These are phyloP conservation scores for Moricandia moricandioides DNA, from an alignment of 345 rosid genomes.

Conservation along the genomic window DNA sequence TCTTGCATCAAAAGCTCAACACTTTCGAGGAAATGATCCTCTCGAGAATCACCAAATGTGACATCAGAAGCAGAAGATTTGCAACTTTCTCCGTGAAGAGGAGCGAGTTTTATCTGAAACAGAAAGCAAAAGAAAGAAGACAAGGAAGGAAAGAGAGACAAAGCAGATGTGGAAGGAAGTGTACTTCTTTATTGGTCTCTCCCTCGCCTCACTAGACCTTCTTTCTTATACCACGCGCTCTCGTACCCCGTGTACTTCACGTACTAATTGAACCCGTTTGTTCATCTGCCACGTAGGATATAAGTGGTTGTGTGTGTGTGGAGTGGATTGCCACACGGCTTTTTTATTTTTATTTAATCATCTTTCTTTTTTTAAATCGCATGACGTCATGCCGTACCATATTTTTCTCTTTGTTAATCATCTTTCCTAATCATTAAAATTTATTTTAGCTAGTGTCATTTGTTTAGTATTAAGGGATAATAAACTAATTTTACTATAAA, in stretches of 20 bases:
- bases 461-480: not conserved
- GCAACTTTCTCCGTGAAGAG: not conserved
- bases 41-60: constrained; percentile 25
- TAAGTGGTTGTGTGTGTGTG: constrained; percentile 6
- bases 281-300: not conserved
- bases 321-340: not conserved
- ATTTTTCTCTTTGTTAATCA: not conserved
- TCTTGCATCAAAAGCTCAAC: constrained; percentile 3
- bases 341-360: too few relatives aligned
- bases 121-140: not conserved
- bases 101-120: not conserved
- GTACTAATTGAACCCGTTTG: not conserved
- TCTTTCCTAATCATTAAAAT: not conserved
- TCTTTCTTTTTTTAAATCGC: not conserved
- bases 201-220: too few relatives aligned
- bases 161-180: too few relatives aligned
- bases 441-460: not conserved
- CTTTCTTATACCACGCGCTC: not conserved
- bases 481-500: too few relatives aligned
- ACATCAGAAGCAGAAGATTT: constrained; percentile 6
- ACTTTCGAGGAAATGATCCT: constrained; percentile 2
- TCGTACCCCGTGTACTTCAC: not conserved
- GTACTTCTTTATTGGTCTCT: too few relatives aligned
- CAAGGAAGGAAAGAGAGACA: too few relatives aligned
- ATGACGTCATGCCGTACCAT: not conserved